A percentile compares a stretch with the other conserved stretches of the same genome.
These are phyloP conservation scores for Phialophora tarda DNA, from an alignment of 2,329 filamentous ascomycete species.

Conservation along the genomic window DNA sequence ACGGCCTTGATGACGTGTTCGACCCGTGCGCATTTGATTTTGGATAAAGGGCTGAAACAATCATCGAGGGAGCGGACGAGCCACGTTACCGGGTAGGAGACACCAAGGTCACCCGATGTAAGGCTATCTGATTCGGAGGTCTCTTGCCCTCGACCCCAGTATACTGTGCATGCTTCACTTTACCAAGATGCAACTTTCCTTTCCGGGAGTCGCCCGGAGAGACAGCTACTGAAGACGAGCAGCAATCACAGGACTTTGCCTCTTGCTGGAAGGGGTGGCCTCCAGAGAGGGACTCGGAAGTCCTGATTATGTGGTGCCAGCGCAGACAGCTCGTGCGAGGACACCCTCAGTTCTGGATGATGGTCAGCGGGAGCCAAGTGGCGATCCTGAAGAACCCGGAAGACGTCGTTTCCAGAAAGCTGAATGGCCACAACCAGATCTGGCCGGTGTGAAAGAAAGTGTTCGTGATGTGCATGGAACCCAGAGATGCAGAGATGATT, in stretches of 20 bases:
- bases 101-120: not conserved
- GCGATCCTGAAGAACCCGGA: slow-evolving; percentile 5
- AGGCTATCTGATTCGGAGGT: not conserved
- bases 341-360: not conserved
- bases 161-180: not conserved
- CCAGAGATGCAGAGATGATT: slow-evolving; percentile 18
- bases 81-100: not conserved
- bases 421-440: slow-evolving; percentile 20
- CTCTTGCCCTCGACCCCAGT: not conserved
- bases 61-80: not conserved
- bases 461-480: slow-evolving; percentile 17
- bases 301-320: slow-evolving; percentile 11
- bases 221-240: not conserved
- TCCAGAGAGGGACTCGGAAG: not conserved
- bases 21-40: not conserved
- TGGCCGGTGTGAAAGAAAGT: slow-evolving; percentile 25
- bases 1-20: slow-evolving; percentile 27
- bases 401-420: slow-evolving; percentile 4
- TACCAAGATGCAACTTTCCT: not conserved
- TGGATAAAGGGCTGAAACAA: not conserved
- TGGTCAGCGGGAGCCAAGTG: slow-evolving; percentile 10
- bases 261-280: not conserved
- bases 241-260: not conserved
- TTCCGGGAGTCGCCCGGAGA: not conserved
- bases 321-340: slow-evolving; percentile 9